phyloP scores from a whole-genome alignment of 116 monocot species.

The Cymodocea nodosa region DNA sequence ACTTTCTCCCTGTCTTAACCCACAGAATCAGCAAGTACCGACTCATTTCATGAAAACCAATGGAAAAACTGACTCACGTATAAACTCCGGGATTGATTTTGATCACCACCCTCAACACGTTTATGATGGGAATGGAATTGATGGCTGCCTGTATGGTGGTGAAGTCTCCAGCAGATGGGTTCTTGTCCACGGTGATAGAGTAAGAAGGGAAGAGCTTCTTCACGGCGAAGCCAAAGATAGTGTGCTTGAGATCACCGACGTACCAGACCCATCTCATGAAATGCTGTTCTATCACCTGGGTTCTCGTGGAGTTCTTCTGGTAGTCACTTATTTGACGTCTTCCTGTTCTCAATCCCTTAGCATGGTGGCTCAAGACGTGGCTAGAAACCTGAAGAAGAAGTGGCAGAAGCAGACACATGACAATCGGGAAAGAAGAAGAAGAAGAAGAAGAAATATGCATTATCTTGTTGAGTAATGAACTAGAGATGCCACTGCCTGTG shows the following conservation, averaged over 20 bases:
- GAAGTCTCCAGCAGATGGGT: constrained; percentile 66
- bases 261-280: constrained; percentile 65
- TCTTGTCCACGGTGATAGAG: constrained; percentile 55
- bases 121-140: constrained; percentile 73
- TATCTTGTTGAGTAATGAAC: constrained; percentile 11
- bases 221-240: constrained; percentile 25
- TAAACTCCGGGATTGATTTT: constrained; percentile 71
- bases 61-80: constrained; percentile 32
- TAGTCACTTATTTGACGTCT: constrained; percentile 1
- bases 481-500: background rate
- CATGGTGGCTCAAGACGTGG: constrained; percentile 28
- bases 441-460: too few relatives aligned
- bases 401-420: background rate
- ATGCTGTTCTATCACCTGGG: constrained; percentile 39
- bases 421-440: background rate
- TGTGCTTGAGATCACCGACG: constrained; percentile 48
- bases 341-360: constrained; percentile 29
- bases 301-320: constrained; percentile 24
- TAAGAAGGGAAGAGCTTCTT: constrained; percentile 49
- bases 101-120: constrained; percentile 70
- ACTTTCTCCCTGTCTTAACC: constrained; percentile 71
- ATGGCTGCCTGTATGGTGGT: constrained; percentile 71
- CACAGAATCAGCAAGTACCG: background rate
- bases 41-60: background rate
- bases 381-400: constrained; percentile 17